Evolutionary conservation across 2,329 filamentous ascomycete genomes (phyloP).

Genomic region (Fusarium anguioides): DNA sequence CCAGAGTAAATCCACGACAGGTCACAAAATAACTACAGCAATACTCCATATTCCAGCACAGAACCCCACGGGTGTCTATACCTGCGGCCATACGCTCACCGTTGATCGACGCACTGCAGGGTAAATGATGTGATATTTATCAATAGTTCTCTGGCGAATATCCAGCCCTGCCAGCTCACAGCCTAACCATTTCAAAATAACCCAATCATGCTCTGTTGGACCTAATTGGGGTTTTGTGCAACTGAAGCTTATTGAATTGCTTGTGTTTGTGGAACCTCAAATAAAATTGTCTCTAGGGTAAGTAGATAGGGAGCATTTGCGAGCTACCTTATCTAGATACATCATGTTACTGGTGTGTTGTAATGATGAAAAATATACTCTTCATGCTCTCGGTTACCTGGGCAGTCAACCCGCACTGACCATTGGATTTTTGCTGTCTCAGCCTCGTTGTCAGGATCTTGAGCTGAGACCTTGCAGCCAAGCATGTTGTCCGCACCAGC

Average conservation of each 20-base stretch:
- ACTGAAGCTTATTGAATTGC: background rate
- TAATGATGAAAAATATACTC: too few species aligned
- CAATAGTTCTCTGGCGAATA: background rate
- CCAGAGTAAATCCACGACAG: background rate
- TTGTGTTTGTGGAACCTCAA: background rate
- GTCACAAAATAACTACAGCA: background rate
- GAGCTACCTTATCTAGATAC: background rate
- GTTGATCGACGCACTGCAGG: background rate
- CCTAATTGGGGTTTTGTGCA: background rate
- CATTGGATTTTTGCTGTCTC: background rate
- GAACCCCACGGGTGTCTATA: background rate
- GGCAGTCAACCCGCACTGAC: background rate
- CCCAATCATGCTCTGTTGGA: background rate
- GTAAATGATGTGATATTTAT: background rate
- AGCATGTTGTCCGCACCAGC: background rate
- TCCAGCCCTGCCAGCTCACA: background rate
- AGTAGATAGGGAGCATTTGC: too few species aligned
- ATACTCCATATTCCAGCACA: too few species aligned
- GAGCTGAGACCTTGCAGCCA: background rate
- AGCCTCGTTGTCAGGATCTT: background rate
- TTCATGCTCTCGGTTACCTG: background rate
- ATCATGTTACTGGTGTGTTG: too few species aligned
- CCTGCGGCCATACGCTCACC: background rate
- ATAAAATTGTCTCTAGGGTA: background rate
- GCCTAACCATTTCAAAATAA: background rate